Base-by-base conservation (phyloP, 2,329 filamentous ascomycete genomes). In the Diaporthe vaccinii region DNA sequence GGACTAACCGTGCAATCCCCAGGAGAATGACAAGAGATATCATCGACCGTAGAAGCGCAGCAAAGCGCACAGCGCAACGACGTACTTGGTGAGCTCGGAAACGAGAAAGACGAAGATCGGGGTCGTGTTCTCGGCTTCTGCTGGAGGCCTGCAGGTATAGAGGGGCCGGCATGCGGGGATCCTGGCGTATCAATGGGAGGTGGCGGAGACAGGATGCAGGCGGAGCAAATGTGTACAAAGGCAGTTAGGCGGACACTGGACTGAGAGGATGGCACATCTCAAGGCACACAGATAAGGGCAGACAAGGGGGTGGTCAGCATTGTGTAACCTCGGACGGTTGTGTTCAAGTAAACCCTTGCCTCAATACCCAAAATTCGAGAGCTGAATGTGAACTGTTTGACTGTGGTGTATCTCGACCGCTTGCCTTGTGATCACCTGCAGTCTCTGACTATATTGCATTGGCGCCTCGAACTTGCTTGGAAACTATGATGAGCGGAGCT, bases 11-110 rank as follows among this genome's bases (percentile, higher is more conserved):
- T 14, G 39, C 8, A 3, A 36, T 25, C 2, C 10, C 9, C 22
- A 67, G 62, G 62, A 67, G 44, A 25, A 67, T 67, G 62, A 67
- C 62, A 36, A 36, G 62, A n/a, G 62, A 67, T 12, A 67, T 67
- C 62, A 67, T 67, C 12, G 28, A 20, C 20, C 10, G 41, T 14
- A 67, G 44, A 17, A 51, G 41, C 1, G 28, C 14, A 20, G 28
- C 44, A 67, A 12, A 10, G 3, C 25, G 25, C 12, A 34, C 17
- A 36, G 22, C 20, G 44, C 28, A 44, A 1, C n/a, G 34, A 12
- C 25, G 36, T 7, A 9, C 12, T 44, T 20, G 20, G 2, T 12
- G 59, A 62, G 36, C 36, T 28, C 14, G 59, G 36, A 5, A 17
- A 12, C 28, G 58, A 14, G 8, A 5, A 34, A n/a, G 25, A 22